A percentile compares a stretch with the other conserved stretches of the same genome.
These are phyloP conservation scores for Neonectria punicea DNA, from an alignment of 2,329 filamentous ascomycete genomes.

Conservation along the genomic window DNA sequence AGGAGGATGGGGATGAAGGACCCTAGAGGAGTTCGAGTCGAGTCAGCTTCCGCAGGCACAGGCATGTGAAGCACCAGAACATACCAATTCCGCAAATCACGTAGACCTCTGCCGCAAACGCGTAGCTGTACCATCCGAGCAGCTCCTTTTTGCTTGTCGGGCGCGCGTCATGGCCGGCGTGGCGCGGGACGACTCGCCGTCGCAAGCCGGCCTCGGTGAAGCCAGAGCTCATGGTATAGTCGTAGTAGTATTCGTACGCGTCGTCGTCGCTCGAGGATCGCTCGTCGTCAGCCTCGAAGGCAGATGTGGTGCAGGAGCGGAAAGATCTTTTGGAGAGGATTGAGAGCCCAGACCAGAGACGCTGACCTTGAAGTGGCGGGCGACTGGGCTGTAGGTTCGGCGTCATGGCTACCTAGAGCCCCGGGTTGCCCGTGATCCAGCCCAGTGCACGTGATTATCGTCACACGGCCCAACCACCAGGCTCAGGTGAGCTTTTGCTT, in stretches of 20 bases:
- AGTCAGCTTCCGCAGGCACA: conserved; percentile 13
- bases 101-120: conserved; percentile 96
- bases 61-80: conserved; percentile 43
- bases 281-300: conserved; percentile 77
- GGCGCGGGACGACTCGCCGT: conserved; percentile 60
- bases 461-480: conserved; percentile 34
- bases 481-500: conserved; percentile 14
- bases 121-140: conserved; percentile 94
- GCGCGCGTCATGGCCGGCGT: conserved; percentile 87
- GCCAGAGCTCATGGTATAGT: conserved; percentile 48
- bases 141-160: conserved; percentile 89
- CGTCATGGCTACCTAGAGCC: conserved; percentile 32
- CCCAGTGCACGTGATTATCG: conserved; percentile 42
- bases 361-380: conserved; percentile 53
- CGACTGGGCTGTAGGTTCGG: conserved; percentile 47
- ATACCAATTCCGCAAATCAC: conserved; percentile 82
- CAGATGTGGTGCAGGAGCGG: conserved; percentile 67
- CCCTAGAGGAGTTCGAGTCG: conserved; percentile 57
- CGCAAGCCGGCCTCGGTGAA: conserved; percentile 51
- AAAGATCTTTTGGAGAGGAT: conserved; percentile 65
- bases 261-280: conserved; percentile 58
- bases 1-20: conserved; percentile 97
- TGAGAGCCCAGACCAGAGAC: conserved; percentile 62
- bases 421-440: conserved; percentile 36
- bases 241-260: conserved; percentile 32